Base-by-base conservation (phyloP, 2,329 filamentous ascomycete species). In the Rutstroemia sydowiana region DNA sequence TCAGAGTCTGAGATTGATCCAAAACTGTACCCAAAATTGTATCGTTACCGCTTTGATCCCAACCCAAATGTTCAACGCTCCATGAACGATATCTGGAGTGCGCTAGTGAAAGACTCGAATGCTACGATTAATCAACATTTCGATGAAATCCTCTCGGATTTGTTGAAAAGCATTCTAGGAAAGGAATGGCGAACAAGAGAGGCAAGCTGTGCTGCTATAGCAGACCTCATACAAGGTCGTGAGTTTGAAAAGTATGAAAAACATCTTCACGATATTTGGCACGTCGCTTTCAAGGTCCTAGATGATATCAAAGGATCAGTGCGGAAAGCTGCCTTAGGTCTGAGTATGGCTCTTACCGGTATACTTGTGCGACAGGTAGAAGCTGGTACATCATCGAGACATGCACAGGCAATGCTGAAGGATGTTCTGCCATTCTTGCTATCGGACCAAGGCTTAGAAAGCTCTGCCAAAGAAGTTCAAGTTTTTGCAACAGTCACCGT, bases 71-170 rank as follows among this genome's bases (percentile, higher is more conserved):
- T 97, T 11, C 88, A 92, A 66, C 79, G 84, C 44, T 95, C 92
- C 0, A 98, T 98, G 93, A 91, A 95, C 52, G 89, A 95, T 57
- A 97, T 98, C 59, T 98, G 93, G 93, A 91, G 87, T 62, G 85
- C 92, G 0, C 72, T 98, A n/a, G 90, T 97, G 49, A 95, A 95
- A 65, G 90, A 97, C 61, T 80, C 88, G 1, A 83, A 81, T 16
- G 75, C 78, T 0, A 87, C 87, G 0, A 79, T 97, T 40, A 84
- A 93, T 57, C 73, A 76, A 16, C 79, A 97, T 68, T 96, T 97
- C 64, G 86, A 95, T 58, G 81, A 81, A 8, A 97, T 98, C 61
- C 85, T 98, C 73, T 76, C 84, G 9, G 93, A 98, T 65, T 72
- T 97, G 6, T 74, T 98, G 30, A 84, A 83, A 60, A 95, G 86